Evolutionary conservation across 495 filamentous ascomycete genomes (phyloP), one percentile per base, ranked within the genome.

Genomic region (Penicillium riverlandense): DNA sequence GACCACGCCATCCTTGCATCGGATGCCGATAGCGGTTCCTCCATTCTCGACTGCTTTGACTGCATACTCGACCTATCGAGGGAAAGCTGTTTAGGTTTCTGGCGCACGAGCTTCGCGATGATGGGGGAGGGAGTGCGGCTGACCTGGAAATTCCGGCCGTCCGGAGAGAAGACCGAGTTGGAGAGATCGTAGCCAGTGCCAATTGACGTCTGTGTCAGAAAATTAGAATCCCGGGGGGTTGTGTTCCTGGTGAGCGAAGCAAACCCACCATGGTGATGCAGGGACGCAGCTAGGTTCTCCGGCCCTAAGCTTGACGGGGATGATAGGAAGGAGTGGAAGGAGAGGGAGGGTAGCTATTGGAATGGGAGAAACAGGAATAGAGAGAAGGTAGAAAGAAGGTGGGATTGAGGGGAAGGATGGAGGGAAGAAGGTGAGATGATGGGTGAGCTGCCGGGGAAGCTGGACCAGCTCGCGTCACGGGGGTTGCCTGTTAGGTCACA

Each of bases 1-100:
- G 43, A 98, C 88, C 35, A 98, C 88, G 51, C 92, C 92, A 69
- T 97, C 88, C 67, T 94, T 94, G 76, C 91, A 96, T 58, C 90
- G 77, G 67, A 98, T 95, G 53, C 92, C 92, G 72, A 98, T 80
- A 40, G 88, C 89, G 27, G 92, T 98, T 58, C 92, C 91, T 47
- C 94, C 92, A 60, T 95, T 97, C 73, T 98, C 92, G 40, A 98
- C 92, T 48, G 92, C 92, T 75, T 98, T 98, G 45, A 92, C 83
- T 46, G 92, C 92, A 70, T 98, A 98, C 76, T 98, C 92, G 63
- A 97, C 92, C 78, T 81, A 49, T 31, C 31, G 11, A 22, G 22
- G 15, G 22, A 22, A 22, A 22, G 4, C 22, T 22, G 22, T 22
- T 22, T 22, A 22, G 22, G 22, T 22, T 22, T 22, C 22, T 22